Evolutionary conservation across 768 basidiomycete species (phyloP).

Genomic region (Daedaleopsis sinensis): DNA sequence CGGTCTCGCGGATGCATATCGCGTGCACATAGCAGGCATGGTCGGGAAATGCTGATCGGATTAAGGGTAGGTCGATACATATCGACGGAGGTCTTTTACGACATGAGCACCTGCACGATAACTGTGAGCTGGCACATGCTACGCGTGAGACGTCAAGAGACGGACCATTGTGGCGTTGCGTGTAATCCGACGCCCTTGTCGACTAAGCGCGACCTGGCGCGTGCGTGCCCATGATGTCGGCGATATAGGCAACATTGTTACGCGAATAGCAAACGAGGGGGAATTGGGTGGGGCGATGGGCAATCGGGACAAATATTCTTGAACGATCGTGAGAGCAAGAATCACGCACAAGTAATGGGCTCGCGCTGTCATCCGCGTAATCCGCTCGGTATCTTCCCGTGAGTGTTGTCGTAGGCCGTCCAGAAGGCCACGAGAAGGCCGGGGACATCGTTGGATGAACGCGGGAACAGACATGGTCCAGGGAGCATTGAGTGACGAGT

Average conservation of each 20-base stretch:
- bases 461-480: neutral
- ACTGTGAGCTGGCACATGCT: neutral
- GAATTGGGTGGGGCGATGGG: neutral
- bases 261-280: neutral
- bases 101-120: neutral
- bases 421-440: neutral
- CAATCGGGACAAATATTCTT: neutral
- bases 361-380: neutral
- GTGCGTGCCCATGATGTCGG: neutral
- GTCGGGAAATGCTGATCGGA: neutral
- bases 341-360: neutral
- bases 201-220: neutral
- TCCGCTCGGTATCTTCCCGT: neutral
- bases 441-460: neutral
- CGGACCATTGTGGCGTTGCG: neutral
- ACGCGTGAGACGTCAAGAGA: neutral
- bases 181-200: neutral
- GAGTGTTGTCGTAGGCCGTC: neutral
- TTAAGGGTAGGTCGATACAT: neutral
- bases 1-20: neutral
- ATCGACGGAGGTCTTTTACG: neutral
- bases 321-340: neutral
- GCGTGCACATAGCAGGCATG: constrained; percentile 1
- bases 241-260: neutral
- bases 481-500: neutral